Percentiles rank a stretch among this genome's conserved stretches.
These are phyloP conservation scores for Lippia alba DNA, from an alignment of 305 asterid species.

Conservation along the genomic window DNA sequence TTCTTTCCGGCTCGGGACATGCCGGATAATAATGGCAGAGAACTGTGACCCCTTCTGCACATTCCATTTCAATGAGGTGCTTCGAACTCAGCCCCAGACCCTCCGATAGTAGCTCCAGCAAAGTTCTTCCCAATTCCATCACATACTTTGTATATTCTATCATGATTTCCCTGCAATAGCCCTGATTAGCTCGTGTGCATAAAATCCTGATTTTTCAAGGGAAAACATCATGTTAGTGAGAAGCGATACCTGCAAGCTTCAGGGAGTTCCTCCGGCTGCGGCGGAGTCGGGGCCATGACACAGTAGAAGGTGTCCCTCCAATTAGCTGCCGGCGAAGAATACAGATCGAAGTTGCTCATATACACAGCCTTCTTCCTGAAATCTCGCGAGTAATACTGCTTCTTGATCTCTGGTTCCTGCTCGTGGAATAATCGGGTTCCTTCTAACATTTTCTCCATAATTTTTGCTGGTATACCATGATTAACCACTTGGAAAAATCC, in stretches of 20 bases:
- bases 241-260: conserved; percentile 39
- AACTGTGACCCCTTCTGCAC: conserved; percentile 38
- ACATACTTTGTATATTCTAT: conserved; percentile 35
- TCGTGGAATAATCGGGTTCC: conserved; percentile 42
- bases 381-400: conserved; percentile 40
- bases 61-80: conserved; percentile 42
- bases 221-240: too few relatives aligned
- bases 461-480: conserved; percentile 43
- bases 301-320: conserved; percentile 49
- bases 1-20: conserved; percentile 49
- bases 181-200: too few relatives aligned
- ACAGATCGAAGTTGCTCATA: conserved; percentile 47
- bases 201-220: too few relatives aligned
- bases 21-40: conserved; percentile 47
- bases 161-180: conserved; percentile 39
- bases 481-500: conserved; percentile 59
- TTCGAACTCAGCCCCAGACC: conserved; percentile 40
- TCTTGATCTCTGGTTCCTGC: conserved; percentile 45
- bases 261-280: conserved; percentile 47
- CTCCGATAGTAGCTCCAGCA: conserved; percentile 44
- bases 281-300: conserved; percentile 40
- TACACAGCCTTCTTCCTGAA: not conserved
- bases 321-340: conserved; percentile 42
- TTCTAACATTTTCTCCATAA: conserved; percentile 39
- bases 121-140: conserved; percentile 28